phyloP scores from a whole-genome alignment of 2,329 filamentous ascomycete genomes.

The Xylariaceae sp. region DNA sequence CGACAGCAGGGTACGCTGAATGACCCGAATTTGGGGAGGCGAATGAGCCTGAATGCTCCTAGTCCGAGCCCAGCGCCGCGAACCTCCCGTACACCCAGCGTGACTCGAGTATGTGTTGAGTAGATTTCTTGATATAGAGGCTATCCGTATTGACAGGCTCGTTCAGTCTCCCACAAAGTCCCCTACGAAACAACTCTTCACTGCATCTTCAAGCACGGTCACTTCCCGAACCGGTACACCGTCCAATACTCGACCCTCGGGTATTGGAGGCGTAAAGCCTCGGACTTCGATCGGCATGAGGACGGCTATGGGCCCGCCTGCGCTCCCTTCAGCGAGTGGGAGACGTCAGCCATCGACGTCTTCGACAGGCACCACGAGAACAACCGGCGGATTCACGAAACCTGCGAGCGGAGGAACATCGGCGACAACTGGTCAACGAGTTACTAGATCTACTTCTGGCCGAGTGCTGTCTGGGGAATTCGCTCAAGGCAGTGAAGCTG shows the following conservation, averaged over 20 bases:
- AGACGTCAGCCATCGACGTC: slow-evolving; percentile 43
- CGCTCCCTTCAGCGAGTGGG: slow-evolving; percentile 41
- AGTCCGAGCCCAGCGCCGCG: slow-evolving; percentile 67
- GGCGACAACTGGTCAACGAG: slow-evolving; percentile 31
- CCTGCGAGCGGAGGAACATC: slow-evolving; percentile 40
- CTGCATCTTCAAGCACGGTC: slow-evolving; percentile 49
- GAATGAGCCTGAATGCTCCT: slow-evolving; percentile 65
- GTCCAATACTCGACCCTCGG: slow-evolving; percentile 46
- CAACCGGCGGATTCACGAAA: slow-evolving; percentile 32
- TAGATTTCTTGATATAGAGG: background rate
- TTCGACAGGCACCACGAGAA: slow-evolving; percentile 34
- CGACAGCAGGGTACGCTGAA: slow-evolving; percentile 47
- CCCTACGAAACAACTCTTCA: slow-evolving; percentile 66
- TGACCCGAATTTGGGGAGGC: slow-evolving; percentile 52
- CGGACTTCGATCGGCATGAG: slow-evolving; percentile 53
- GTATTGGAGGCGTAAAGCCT: slow-evolving; percentile 41
- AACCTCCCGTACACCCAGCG: slow-evolving; percentile 49
- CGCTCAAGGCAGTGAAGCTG: slow-evolving; percentile 39
- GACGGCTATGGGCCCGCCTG: slow-evolving; percentile 64
- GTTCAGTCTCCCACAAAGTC: slow-evolving; percentile 69
- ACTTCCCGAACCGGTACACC: slow-evolving; percentile 62
- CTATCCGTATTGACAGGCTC: slow-evolving; percentile 6
- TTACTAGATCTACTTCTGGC: slow-evolving; percentile 36
- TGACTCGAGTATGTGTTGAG: slow-evolving; percentile 47
- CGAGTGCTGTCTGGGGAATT: slow-evolving; percentile 46